Evolutionary conservation across 2,329 filamentous ascomycete species (phyloP), one percentile per base, ranked within the genome.

Genomic region (Fusarium sp.): DNA sequence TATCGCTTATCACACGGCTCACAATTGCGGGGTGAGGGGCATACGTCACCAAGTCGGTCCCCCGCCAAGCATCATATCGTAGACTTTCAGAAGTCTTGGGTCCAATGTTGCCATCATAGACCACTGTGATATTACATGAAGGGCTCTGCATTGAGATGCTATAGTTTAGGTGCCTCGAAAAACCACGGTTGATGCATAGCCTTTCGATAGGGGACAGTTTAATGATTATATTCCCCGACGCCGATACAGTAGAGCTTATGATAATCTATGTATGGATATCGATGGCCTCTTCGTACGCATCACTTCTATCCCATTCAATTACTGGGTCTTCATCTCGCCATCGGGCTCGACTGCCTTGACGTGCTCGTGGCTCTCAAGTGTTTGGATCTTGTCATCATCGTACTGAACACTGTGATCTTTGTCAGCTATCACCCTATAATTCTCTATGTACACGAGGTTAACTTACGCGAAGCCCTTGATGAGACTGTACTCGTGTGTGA

Each of bases 381-480:
- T 89, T 42, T 83, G 83, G 65, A 97, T 85, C 21, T 88, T 84
- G 80, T 92, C 93, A 18, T 90, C 86, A 33, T 90, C 89, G 82
- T 93, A 94, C 64, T 89, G 86, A 78, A 95, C 94, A 57, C 95
- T 97, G 19, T 30, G 28, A 10, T 57, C 25, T 40, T 23, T 43
- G 46, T 56, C 18, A 74, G 32, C 10, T 28, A 23, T 68, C 33
- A 43, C n/a, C 25, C 21, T 38, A 9, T 18, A 33, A 28, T 37
- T 49, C 11, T 18, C 16, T 21, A 28, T 23, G 18, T 21, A 19
- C 23, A 33, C 18, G 50, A 38, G 21, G 52, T 5, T 35, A 44
- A 87, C 93, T 77, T 90, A 98, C 96, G 93, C 92, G 86, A 98
- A 98, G 66, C 93, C 95, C 86, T 96, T 97, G 88, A 97, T 95